Base-by-base conservation (phyloP, 345 rosid genomes). In the Moringa oleifera region DNA sequence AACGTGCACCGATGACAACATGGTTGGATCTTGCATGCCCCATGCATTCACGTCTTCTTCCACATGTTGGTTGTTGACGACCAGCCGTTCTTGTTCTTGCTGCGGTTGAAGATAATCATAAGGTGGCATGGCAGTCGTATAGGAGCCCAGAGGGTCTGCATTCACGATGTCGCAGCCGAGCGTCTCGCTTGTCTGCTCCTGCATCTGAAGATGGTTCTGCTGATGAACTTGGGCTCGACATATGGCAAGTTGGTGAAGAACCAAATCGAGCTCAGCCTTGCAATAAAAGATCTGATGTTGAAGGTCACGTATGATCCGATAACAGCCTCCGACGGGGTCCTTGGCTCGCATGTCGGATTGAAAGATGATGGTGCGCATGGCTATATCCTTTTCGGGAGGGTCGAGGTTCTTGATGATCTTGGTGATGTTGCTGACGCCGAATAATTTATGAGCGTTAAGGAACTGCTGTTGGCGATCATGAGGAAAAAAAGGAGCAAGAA, bases 401-500 rank as follows among this genome's bases (percentile, higher is more conserved):
- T 57, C 67, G 7, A 94, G 91, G 67, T 68, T 47, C 64, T 74
- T 84, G 68, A 94, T 88, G 77, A 85, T 91, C 77, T 91, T 90
- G 45, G 87, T 86, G 25, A 90, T 91, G 66, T 94, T 94, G 68
- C 93, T 84, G 13, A 94, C 97, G 0, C 97, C 97, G 55, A 91
- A 94, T 58, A 94, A 80, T 74, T 87, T 94, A 71, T 94, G 99
- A 0, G 96, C 97, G 33, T 94, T 94, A 25, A 80, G 91, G 87
- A 94, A 94, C 55, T 91, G 97, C 10, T 83, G 70, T 25, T 82
- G 95, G 58, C 89, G 86, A 58, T 86, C 83, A 16, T 85, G 92
- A 64, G 97, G 99, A 73, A 91, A 94, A 71, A 88, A 94, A 63
- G 97, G 99, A 22, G 99, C 97, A 61, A 91, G 91, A 68, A 91